phyloP scores from a whole-genome alignment of 2,329 filamentous ascomycete genomes.

The Hymenoscyphus fructigenus region DNA sequence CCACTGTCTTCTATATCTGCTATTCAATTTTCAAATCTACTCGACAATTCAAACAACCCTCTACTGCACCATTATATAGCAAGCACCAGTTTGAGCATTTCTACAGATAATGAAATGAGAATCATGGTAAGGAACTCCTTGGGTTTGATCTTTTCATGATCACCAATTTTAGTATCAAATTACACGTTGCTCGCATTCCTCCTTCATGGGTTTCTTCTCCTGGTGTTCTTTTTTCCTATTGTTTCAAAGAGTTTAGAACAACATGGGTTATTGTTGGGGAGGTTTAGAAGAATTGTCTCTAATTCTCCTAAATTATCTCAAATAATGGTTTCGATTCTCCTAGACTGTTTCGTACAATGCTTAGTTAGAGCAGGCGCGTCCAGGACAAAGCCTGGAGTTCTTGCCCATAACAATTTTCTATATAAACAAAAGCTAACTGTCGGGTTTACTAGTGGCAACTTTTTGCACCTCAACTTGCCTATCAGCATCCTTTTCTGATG shows the following conservation, averaged over 20 bases:
- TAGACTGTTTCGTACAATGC: too few species aligned
- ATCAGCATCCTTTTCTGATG: conserved; percentile 39
- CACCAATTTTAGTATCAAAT: background rate
- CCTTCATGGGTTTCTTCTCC: background rate
- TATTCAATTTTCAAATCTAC: conserved; percentile 31
- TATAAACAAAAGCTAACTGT: conserved; percentile 25
- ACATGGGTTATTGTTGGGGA: too few species aligned
- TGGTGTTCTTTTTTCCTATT: too few species aligned
- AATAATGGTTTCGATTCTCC: too few species aligned
- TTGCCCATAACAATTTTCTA: conserved; percentile 10
- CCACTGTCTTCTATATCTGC: background rate
- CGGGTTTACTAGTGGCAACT: conserved; percentile 35
- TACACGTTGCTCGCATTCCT: too few species aligned
- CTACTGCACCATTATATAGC: background rate
- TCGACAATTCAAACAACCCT: background rate
- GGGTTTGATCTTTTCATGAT: background rate
- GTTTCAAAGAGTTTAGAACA: too few species aligned
- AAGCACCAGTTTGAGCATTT: background rate
- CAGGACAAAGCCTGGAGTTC: too few species aligned
- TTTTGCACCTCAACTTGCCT: conserved; percentile 38
- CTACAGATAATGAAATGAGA: background rate
- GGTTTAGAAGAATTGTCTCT: too few species aligned
- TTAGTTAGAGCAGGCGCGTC: too few species aligned
- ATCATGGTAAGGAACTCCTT: background rate
- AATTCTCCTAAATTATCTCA: too few species aligned